phyloP scores from a whole-genome alignment of 1,284 basidiomycete genomes.

The Stereum hirsutum region DNA sequence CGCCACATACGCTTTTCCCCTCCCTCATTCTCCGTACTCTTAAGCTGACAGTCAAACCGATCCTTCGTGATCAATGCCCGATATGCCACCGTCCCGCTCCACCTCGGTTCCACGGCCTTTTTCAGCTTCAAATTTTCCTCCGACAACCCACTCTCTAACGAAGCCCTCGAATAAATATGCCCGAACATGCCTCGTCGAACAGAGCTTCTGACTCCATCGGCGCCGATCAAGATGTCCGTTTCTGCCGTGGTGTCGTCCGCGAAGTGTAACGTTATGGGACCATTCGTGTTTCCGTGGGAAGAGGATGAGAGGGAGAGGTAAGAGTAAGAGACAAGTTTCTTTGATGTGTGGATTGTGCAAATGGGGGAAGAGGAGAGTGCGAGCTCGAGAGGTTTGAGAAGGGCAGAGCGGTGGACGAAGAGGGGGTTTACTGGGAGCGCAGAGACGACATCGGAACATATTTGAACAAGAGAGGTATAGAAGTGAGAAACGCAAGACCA shows the following conservation, averaged over 20 bases:
- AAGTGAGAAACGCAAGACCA: neutral
- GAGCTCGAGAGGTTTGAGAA: neutral
- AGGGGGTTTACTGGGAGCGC: slow-evolving; percentile 1
- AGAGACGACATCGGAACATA: neutral
- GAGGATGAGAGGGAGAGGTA: too few relatives aligned
- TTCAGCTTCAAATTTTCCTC: too few relatives aligned
- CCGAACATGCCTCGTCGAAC: neutral
- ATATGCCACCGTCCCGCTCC: slow-evolving; percentile 34
- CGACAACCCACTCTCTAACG: neutral
- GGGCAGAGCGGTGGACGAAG: neutral
- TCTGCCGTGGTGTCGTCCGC: neutral
- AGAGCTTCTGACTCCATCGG: slow-evolving; percentile 1
- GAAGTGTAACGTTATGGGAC: neutral
- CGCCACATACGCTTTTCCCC: neutral
- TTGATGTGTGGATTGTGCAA: neutral
- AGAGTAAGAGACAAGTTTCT: neutral
- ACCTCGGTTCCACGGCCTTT: too few relatives aligned
- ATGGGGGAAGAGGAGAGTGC: neutral
- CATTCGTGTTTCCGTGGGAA: neutral
- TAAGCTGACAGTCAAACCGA: slow-evolving; percentile 18
- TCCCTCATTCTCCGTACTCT: neutral
- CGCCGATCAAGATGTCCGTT: slow-evolving; percentile 1
- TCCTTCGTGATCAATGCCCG: slow-evolving; percentile 24
- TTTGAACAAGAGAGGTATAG: too few relatives aligned
- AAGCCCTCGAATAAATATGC: neutral